Percentiles rank a stretch among this genome's conserved stretches.
Evolutionary conservation across 2,329 filamentous ascomycete species (phyloP).

Genomic region (Sarocladium brachiariae): DNA sequence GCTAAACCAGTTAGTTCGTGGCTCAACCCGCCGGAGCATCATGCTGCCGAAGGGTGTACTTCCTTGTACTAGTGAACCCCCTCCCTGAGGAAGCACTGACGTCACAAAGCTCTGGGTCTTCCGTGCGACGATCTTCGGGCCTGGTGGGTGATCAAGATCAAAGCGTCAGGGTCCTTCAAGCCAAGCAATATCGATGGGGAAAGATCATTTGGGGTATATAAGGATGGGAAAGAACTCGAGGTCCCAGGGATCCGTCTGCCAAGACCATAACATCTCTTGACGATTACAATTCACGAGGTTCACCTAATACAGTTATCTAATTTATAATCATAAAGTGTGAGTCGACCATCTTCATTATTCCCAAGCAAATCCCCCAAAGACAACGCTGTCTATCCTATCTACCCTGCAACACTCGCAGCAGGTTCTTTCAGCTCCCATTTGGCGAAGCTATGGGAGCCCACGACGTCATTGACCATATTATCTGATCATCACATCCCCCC

Average conservation of each 20-base stretch:
- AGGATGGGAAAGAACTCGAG: not conserved
- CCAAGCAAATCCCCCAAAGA: too few relatives aligned
- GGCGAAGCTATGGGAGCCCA: too few relatives aligned
- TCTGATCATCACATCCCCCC: not conserved
- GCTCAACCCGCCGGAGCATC: not conserved
- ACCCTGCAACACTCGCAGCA: too few relatives aligned
- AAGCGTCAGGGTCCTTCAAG: not conserved
- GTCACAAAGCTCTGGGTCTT: conserved; percentile 4
- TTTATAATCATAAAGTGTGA: not conserved
- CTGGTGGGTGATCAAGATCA: not conserved
- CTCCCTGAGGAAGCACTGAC: not conserved
- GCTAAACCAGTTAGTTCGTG: too few relatives aligned
- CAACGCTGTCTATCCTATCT: too few relatives aligned
- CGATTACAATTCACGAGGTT: not conserved
- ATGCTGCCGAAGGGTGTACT: not conserved
- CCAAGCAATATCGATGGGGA: not conserved
- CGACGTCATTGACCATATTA: not conserved
- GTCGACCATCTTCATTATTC: not conserved
- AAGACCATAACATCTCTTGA: not conserved
- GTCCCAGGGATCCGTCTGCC: not conserved
- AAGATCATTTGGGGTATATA: not conserved
- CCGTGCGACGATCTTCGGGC: not conserved
- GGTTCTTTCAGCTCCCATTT: too few relatives aligned
- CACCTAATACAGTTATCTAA: not conserved
- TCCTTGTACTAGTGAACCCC: not conserved